Conservation (phyloP, 352 stramenopile species). For the Blastocystis sp. region DNA sequence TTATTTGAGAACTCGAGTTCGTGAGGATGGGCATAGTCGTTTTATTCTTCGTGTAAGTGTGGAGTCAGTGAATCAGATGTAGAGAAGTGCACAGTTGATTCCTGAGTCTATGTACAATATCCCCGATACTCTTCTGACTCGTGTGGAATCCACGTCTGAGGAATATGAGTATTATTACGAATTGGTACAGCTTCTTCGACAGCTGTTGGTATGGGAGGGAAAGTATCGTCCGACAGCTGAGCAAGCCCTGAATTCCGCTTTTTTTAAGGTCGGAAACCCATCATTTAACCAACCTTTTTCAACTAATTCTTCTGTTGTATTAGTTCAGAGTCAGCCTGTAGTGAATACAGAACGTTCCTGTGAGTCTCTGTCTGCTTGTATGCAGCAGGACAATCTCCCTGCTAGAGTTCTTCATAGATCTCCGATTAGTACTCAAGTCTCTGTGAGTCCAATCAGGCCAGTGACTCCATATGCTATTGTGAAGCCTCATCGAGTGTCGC, state of each 20-base stretch:
- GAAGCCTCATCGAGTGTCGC: too few relatives aligned
- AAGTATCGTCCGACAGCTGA: conserved; percentile 16
- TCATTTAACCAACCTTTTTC: background rate
- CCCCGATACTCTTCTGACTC: background rate
- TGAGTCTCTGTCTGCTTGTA: conserved; percentile 25
- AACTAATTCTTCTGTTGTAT: background rate
- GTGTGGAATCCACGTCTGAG: background rate
- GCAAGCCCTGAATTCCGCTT: background rate
- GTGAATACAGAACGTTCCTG: background rate
- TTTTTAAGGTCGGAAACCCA: conserved; percentile 32
- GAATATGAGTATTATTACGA: conserved; percentile 52
- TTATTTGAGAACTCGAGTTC: conserved; percentile 11
- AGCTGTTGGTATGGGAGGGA: conserved; percentile 30
- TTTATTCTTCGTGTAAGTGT: conserved; percentile 3
- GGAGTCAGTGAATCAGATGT: background rate
- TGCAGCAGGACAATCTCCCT: conserved; percentile 9
- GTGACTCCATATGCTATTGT: too few relatives aligned
- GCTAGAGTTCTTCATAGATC: background rate
- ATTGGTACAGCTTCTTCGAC: conserved; percentile 4
- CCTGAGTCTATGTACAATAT: conserved; percentile 20
- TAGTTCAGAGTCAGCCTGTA: background rate
- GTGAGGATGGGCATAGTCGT: conserved; percentile 52
- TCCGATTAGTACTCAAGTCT: background rate
- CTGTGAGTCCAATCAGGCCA: too few relatives aligned
- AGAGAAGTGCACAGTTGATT: background rate